Percentiles rank a stretch among this genome's conserved stretches.
Conservation (phyloP, 2,329 filamentous ascomycete species). For the Coniochaeta prunicola region DNA sequence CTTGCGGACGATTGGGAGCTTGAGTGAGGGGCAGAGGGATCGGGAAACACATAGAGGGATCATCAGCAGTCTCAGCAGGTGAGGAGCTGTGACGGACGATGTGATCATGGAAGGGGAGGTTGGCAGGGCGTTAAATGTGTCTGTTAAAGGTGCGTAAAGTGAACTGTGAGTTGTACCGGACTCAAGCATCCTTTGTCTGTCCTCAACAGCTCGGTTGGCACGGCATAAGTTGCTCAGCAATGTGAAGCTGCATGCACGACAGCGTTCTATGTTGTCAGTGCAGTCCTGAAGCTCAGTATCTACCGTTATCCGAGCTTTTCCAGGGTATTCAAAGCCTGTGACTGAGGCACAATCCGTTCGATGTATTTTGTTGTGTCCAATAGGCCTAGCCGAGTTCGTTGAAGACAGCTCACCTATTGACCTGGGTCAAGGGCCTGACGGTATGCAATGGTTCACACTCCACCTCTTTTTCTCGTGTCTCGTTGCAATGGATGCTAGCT, state of each 20-base stretch:
- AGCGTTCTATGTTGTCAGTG: background rate
- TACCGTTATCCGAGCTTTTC: background rate
- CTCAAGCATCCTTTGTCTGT: background rate
- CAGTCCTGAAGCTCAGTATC: background rate
- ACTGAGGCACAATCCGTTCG: background rate
- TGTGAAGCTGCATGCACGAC: background rate
- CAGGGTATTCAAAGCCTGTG: background rate
- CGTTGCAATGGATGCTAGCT: background rate
- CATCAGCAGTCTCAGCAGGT: conserved; percentile 57
- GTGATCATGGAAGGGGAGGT: background rate
- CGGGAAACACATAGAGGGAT: conserved; percentile 82
- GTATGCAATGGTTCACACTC: background rate
- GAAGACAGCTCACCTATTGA: background rate
- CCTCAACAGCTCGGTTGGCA: background rate
- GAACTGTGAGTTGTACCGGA: background rate
- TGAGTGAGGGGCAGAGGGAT: conserved; percentile 80
- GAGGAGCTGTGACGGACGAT: conserved; percentile 10
- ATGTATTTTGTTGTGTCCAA: background rate
- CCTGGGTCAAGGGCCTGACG: background rate
- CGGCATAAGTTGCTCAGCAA: background rate
- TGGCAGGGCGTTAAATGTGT: background rate
- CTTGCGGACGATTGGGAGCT: conserved; percentile 73
- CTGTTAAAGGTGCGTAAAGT: background rate
- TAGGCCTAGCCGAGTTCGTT: background rate
- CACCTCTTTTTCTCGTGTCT: background rate